A percentile compares a stretch with the other conserved stretches of the same genome.
Conservation (phyloP, 2,329 filamentous ascomycete genomes). For the Pseudocercospora fuligena region DNA sequence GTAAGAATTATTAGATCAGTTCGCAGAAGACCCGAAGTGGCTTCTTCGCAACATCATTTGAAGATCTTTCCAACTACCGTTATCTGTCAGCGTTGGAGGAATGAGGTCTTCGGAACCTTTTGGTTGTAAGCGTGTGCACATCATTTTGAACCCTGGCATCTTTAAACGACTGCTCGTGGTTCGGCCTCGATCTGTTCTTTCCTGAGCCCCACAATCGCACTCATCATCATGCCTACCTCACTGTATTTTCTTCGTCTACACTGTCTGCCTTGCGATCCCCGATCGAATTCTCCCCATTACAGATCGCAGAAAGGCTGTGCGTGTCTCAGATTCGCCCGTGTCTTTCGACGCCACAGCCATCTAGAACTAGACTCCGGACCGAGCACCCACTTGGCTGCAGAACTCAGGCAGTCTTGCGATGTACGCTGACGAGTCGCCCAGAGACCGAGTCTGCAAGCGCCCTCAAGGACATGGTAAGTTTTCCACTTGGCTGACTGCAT, state of each 20-base stretch:
- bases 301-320: not conserved
- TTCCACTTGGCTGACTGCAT: not conserved
- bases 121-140: not conserved
- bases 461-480: not conserved
- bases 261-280: not conserved
- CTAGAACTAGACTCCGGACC: not conserved
- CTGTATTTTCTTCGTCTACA: not conserved
- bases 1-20: not conserved
- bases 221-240: not conserved
- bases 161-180: not conserved
- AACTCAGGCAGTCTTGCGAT: not conserved
- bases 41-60: not conserved
- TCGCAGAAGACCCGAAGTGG: not conserved
- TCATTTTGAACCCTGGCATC: not conserved
- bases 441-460: not conserved
- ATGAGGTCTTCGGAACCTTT: not conserved
- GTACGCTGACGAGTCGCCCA: constrained; percentile 3
- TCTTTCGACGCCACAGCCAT: not conserved
- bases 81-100: not conserved
- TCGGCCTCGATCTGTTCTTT: not conserved
- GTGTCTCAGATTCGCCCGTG: not conserved
- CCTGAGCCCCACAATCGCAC: not conserved
- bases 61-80: not conserved
- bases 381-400: not conserved
- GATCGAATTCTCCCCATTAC: not conserved